phyloP scores from a whole-genome alignment of 1,284 basidiomycete genomes.

The Puccinia hordei region DNA sequence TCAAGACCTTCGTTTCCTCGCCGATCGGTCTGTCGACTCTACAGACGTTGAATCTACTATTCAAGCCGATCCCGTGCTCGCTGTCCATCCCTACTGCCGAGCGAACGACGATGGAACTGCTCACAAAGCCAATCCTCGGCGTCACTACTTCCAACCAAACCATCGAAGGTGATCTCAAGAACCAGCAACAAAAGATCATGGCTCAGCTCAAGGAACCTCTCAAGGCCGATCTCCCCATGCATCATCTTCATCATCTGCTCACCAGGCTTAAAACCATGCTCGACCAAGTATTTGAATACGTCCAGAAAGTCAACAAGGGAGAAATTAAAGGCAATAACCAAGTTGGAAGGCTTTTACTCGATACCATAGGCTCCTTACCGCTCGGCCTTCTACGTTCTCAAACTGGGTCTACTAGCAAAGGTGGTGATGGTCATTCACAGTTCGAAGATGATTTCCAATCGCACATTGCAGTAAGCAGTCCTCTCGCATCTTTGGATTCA shows the following conservation, averaged over 20 bases:
- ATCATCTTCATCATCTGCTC: constrained; percentile 69
- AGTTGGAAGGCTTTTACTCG: constrained; percentile 87
- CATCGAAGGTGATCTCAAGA: constrained; percentile 18
- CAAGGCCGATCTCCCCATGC: constrained; percentile 38
- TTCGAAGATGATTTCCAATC: constrained; percentile 67
- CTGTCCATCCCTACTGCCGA: constrained; percentile 67
- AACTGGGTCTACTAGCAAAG: constrained; percentile 65
- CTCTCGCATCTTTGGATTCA: background rate
- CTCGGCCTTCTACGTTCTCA: constrained; percentile 57
- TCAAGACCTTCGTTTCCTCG: constrained; percentile 75
- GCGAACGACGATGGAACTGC: constrained; percentile 70
- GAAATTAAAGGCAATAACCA: constrained; percentile 79
- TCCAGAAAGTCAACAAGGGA: constrained; percentile 77
- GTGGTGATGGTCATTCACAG: constrained; percentile 67
- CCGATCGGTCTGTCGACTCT: constrained; percentile 59
- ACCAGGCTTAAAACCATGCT: constrained; percentile 73
- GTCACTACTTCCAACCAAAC: background rate
- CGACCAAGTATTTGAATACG: constrained; percentile 81
- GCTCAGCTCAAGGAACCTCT: constrained; percentile 44
- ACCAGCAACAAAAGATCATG: constrained; percentile 29
- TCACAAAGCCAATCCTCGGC: constrained; percentile 70
- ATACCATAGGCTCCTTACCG: constrained; percentile 69
- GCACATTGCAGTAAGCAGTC: constrained; percentile 64
- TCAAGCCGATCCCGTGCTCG: constrained; percentile 64
- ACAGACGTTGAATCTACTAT: constrained; percentile 54